Evolutionary conservation across 331 rosid genomes (phyloP).

Genomic region (Quercus tomentella): DNA sequence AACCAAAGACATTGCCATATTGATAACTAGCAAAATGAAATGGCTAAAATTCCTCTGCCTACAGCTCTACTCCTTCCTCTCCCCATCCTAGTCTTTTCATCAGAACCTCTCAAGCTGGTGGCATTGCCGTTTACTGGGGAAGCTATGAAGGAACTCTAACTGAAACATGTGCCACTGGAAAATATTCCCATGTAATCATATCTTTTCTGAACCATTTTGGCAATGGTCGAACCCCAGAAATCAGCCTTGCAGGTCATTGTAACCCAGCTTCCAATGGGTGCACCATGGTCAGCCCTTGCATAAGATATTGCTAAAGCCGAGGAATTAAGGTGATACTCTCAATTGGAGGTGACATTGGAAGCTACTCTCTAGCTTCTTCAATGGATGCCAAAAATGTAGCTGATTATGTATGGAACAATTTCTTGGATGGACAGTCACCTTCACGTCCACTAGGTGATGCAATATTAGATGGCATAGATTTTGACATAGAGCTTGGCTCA

Average conservation of each 20-base stretch:
- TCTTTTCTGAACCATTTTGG: slow-evolving; percentile 32
- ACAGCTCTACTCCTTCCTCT: not conserved
- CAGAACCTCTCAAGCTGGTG: not conserved
- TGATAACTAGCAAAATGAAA: not conserved
- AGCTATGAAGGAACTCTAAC: slow-evolving; percentile 29
- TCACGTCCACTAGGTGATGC: slow-evolving; percentile 11
- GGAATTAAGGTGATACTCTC: slow-evolving; percentile 28
- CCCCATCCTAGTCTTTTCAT: not conserved
- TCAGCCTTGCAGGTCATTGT: slow-evolving; percentile 33
- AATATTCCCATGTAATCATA: slow-evolving; percentile 24
- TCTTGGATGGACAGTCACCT: slow-evolving; percentile 22
- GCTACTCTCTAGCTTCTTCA: slow-evolving; percentile 25
- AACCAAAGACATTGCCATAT: too few species aligned
- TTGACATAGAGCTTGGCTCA: slow-evolving; percentile 44
- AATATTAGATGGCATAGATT: slow-evolving; percentile 20
- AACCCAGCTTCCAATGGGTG: slow-evolving; percentile 21
- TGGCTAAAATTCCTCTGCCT: not conserved
- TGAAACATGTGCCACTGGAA: slow-evolving; percentile 37
- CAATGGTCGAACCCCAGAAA: slow-evolving; percentile 16
- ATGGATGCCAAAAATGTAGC: slow-evolving; percentile 19
- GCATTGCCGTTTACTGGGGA: slow-evolving; percentile 47
- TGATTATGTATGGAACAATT: slow-evolving; percentile 23
- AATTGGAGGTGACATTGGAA: slow-evolving; percentile 16
- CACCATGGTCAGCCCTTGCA: slow-evolving; percentile 1
- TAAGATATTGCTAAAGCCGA: slow-evolving; percentile 21